Conservation (phyloP, 2,329 filamentous ascomycete species). For the Fonsecaea monophora region DNA sequence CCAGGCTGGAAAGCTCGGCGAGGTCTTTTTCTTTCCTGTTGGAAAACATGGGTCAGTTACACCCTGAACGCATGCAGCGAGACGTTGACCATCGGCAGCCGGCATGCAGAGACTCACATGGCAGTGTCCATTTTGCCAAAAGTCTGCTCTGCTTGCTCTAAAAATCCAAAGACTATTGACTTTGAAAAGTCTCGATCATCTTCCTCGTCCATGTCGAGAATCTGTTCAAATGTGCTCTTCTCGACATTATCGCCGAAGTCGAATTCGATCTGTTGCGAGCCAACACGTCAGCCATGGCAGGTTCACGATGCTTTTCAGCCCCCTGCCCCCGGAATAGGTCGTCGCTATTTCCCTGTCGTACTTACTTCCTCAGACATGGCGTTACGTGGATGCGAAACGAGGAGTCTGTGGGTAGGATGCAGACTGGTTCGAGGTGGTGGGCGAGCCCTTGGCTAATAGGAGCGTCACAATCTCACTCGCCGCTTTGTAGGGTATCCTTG, state of each 20-base stretch:
- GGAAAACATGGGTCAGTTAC: constrained; percentile 21
- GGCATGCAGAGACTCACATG: constrained; percentile 63
- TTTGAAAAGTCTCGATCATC: constrained; percentile 85
- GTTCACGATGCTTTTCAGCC: not conserved
- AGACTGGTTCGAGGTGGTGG: not conserved
- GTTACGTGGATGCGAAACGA: not conserved
- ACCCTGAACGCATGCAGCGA: not conserved
- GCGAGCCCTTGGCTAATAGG: not conserved
- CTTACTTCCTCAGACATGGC: constrained; percentile 35
- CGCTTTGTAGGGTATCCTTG: not conserved
- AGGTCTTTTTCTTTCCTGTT: constrained; percentile 72
- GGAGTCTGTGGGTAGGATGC: not conserved
- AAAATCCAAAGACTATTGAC: constrained; percentile 89
- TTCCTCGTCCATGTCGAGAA: constrained; percentile 97
- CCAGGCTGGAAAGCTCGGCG: constrained; percentile 76
- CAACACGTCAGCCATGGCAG: not conserved
- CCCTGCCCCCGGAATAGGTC: not conserved
- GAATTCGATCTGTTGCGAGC: constrained; percentile 43
- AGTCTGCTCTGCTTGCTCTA: constrained; percentile 85
- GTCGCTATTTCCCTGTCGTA: not conserved
- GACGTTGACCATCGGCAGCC: not conserved
- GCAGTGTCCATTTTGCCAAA: constrained; percentile 82
- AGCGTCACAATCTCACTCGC: not conserved
- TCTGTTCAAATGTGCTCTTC: constrained; percentile 82
- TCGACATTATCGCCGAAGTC: constrained; percentile 81